These are phyloP conservation scores for Breviolum minutum DNA, from an alignment of 73 alveolate genomes.

Conservation along the genomic window DNA sequence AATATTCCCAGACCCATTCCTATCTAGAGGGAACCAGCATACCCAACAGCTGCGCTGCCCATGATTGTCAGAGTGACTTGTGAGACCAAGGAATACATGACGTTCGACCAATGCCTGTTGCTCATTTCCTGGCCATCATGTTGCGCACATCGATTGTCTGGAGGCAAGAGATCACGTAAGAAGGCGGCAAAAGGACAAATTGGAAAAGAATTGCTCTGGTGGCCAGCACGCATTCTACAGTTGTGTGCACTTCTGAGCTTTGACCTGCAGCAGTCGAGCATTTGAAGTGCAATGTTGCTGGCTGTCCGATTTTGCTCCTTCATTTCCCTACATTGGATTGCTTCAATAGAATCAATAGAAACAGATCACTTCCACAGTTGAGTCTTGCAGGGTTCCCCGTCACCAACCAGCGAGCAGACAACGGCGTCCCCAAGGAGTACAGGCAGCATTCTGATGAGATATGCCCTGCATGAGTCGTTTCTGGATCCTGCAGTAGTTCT, in stretches of 20 bases:
- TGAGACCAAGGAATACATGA: neutral
- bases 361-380: no score
- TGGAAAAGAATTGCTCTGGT: neutral
- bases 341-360: no score
- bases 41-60: neutral
- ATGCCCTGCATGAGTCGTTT: neutral
- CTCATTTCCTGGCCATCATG: slow-evolving; percentile 67
- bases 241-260: neutral
- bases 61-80: neutral
- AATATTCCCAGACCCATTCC: no score
- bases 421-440: neutral
- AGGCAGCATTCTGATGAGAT: neutral
- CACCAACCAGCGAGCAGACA: no score
- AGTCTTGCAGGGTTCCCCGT: no score
- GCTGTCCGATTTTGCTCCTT: no score
- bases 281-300: no score
- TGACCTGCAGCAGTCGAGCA: neutral
- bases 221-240: slow-evolving; percentile 47
- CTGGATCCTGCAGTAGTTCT: neutral
- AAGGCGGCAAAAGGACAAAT: neutral
- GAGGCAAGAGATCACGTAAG: neutral
- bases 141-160: slow-evolving; percentile 39
- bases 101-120: slow-evolving; percentile 46
- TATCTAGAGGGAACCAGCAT: no score
- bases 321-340: no score